These are phyloP conservation scores for Sporothrix globosa DNA, from an alignment of 2,329 filamentous ascomycete species.

Conservation along the genomic window DNA sequence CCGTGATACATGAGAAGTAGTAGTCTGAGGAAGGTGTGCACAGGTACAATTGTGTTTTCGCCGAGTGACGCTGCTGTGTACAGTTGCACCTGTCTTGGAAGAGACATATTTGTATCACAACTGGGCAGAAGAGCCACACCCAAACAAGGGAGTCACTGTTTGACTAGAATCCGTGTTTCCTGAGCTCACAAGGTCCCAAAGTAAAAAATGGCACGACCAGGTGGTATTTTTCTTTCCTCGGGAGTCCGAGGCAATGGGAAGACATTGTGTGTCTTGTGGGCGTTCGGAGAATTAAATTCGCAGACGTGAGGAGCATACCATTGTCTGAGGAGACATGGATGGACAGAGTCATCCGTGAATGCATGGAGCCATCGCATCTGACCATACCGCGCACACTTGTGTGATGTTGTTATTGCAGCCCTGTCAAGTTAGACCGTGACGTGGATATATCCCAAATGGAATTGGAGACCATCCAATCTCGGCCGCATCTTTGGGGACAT, in stretches of 20 bases:
- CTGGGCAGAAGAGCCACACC: neutral
- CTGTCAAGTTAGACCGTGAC: neutral
- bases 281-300: conserved; percentile 15
- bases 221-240: neutral
- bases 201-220: neutral
- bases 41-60: neutral
- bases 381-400: neutral
- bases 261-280: conserved; percentile 20
- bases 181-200: neutral
- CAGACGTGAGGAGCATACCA: neutral
- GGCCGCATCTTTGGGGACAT: neutral
- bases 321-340: neutral
- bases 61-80: neutral
- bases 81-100: neutral
- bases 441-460: neutral
- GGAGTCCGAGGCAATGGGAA: neutral
- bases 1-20: neutral
- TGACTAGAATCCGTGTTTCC: neutral
- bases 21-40: neutral
- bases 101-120: neutral
- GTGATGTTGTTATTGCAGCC: conserved; percentile 11
- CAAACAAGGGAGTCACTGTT: neutral
- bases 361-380: neutral
- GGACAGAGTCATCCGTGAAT: neutral
- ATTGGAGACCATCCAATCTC: neutral